A percentile compares a stretch with the other conserved stretches of the same genome.
Conservation (phyloP, 305 asterid genomes). For the Withania somnifera region DNA sequence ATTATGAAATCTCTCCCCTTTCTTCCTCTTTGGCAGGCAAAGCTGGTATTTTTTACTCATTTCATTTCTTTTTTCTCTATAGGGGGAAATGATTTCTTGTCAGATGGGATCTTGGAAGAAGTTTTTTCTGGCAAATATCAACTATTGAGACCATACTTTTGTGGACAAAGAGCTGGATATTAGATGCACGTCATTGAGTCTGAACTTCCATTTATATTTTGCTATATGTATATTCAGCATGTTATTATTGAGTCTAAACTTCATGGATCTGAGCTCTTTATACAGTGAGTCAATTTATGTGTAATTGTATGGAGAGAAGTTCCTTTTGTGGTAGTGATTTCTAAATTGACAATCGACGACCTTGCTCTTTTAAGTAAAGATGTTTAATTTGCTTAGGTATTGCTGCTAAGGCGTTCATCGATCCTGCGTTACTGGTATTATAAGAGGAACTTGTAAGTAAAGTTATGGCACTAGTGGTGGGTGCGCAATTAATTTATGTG, state of each 20-base stretch:
- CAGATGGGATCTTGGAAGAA: not conserved
- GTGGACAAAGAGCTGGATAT: not conserved
- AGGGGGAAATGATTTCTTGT: constrained; percentile 24
- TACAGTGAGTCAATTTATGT: not conserved
- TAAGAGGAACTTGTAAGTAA: not conserved
- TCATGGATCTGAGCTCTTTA: not conserved
- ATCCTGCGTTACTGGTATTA: not conserved
- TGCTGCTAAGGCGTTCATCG: not conserved
- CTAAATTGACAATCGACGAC: too few species aligned
- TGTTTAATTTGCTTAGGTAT: not conserved
- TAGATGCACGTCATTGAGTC: not conserved
- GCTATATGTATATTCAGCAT: not conserved
- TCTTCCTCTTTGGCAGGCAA: not conserved
- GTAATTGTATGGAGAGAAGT: too few species aligned
- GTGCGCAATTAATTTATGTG: not conserved
- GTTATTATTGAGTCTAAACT: not conserved
- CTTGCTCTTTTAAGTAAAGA: too few species aligned
- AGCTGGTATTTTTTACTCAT: not conserved
- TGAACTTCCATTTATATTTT: not conserved
- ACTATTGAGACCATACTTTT: not conserved
- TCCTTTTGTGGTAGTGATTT: too few species aligned
- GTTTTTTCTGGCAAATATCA: not conserved
- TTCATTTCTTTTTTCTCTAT: not conserved
- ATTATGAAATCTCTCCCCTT: not conserved
- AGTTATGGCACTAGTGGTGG: not conserved